Conservation (phyloP, 768 basidiomycete species). For the Hemileccinum rubropunctum region DNA sequence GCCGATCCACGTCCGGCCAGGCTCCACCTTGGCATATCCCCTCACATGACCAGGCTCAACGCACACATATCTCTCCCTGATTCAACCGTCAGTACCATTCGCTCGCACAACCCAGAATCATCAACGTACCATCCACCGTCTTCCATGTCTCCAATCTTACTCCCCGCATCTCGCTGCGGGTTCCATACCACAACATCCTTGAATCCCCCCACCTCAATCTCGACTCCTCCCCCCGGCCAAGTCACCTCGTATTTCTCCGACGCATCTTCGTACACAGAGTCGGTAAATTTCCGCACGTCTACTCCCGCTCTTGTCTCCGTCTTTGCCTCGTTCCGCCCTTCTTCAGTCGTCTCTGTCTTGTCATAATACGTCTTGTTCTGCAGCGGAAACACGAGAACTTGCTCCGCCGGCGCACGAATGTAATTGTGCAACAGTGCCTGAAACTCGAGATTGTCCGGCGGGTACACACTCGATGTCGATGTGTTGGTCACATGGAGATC, state of each 20-base stretch:
- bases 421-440: slow-evolving; percentile 95
- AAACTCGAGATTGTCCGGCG: slow-evolving; percentile 63
- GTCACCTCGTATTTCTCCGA: slow-evolving; percentile 51
- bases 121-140: slow-evolving; percentile 71
- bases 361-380: slow-evolving; percentile 69
- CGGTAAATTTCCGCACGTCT: slow-evolving; percentile 64
- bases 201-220: slow-evolving; percentile 51
- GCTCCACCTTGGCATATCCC: slow-evolving; percentile 61
- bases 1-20: slow-evolving; percentile 74
- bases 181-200: slow-evolving; percentile 96
- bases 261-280: slow-evolving; percentile 74
- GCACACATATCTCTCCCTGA: slow-evolving; percentile 82
- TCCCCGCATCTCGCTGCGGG: slow-evolving; percentile 67
- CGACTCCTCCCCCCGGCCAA: slow-evolving; percentile 58
- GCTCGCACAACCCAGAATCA: not conserved
- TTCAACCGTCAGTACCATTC: slow-evolving; percentile 3
- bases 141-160: slow-evolving; percentile 88
- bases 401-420: slow-evolving; percentile 59
- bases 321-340: slow-evolving; percentile 48
- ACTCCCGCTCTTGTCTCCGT: slow-evolving; percentile 60
- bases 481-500: slow-evolving; percentile 80
- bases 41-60: slow-evolving; percentile 87
- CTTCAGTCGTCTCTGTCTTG: slow-evolving; percentile 66
- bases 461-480: slow-evolving; percentile 38
- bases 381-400: slow-evolving; percentile 63